Evolutionary conservation across 371 early-diverging fungal genomes (phyloP), one percentile per base, ranked within the genome.

Genomic region (Zancudomyces culisetae): DNA sequence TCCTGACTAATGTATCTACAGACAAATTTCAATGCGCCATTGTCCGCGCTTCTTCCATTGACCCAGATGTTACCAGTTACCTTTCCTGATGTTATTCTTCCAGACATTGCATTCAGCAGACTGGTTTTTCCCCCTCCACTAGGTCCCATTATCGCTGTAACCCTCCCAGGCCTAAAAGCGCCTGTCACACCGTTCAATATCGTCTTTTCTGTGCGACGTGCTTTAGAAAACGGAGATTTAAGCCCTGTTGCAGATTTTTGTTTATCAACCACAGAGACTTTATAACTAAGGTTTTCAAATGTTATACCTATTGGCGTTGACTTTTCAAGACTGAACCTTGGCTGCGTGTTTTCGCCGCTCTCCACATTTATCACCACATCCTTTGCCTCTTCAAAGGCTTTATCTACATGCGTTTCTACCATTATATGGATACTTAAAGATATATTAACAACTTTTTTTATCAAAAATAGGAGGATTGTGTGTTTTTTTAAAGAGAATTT

Each of bases 1-100:
- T 90, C 89, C 62, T 90, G 88, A 62, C 80, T 77, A 3, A 87
- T 86, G 58, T 80, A 90, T 3, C 85, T 88, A 30, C 81, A 78
- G 13, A 80, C 61, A 10, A 69, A 68, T 3, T 79, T 78, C 49
- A 87, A 71, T 23, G 64, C 61, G 0, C 73, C 66, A 3, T 76
- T 69, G 0, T 70, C 50, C 3, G 51, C 21, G 19, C 56, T 46
- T 53, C 78, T 73, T 12, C 84, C 85, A 55, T 79, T 77, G 59
- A 79, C 63, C 59, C 77, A 72, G 51, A 83, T 64, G 46, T 69
- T 57, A 2, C 87, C 87, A 0, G 68, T 57, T 0, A 76, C 70
- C 15, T 59, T 63, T 22, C 85, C 83, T 0, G 70, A 63, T 47
- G 73, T 74, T 47, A 72, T 68, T 23, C 80, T 70, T 19, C 80